Base-by-base conservation (phyloP, 164 flowering plant genomes). In the Houttuynia cordata region DNA sequence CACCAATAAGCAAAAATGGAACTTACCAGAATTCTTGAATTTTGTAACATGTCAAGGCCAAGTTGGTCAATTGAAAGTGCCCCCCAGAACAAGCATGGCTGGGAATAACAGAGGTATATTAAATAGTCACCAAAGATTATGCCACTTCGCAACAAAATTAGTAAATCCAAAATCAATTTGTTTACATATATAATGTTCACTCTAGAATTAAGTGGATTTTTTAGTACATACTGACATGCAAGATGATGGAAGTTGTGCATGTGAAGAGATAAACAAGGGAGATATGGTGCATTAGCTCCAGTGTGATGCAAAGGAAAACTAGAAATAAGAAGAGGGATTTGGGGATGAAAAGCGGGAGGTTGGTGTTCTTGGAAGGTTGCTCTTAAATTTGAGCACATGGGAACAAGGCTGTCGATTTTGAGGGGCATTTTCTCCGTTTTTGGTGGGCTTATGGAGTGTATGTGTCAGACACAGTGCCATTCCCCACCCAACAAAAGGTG, bases 371-470 rank as follows among this genome's bases (percentile, higher is more conserved):
- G 87, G 85, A 78, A 79, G 77, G 80, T 77, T 77, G 80, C 85
- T 71, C 82, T 86, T 79, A 74, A 86, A 79, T 78, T 71, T 56
- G 79, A 18, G 74, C 93, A 86, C 88, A 86, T 86, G 88, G 93
- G 78, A 86, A 80, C 81, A 83, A 79, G 66, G 84, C 71, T 80
- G 87, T 79, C 85, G 67, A 79, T 71, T 42, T 67, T 71, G 64
- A 70, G 79, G 77, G 77, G 67, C 71, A 61, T 70, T 64, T 54
- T 72, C 68, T 75, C 77, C 76, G 80, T 54, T 71, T 73, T 62
- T 61, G 78, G 83, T 72, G 81, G 84, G 84, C 50, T 37, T 30
- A 57, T 57, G 59, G 57, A n/a, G 20, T 56, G 58, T 25, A 56
- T 20, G 45, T 52, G 65, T 62, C 59, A 62, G 65, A 79, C 72